Evolutionary conservation across 2,329 filamentous ascomycete species (phyloP).

Genomic region (Cercospora beticola): DNA sequence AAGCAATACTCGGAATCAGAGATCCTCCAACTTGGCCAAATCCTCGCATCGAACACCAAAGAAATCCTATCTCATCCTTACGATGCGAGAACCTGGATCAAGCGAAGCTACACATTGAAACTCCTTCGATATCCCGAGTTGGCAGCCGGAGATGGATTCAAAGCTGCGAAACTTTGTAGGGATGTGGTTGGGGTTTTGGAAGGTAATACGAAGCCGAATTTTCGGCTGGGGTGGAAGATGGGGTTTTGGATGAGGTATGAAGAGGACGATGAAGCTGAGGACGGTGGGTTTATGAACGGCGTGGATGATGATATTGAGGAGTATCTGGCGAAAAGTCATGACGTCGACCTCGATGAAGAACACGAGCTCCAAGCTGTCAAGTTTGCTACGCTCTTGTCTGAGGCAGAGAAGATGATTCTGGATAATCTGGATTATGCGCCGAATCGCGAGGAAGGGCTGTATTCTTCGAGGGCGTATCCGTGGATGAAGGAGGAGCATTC

Average conservation of each 20-base stretch:
- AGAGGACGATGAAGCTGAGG: constrained; percentile 12
- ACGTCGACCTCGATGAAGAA: constrained; percentile 9
- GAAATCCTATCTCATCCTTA: constrained; percentile 28
- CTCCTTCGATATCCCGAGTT: constrained; percentile 33
- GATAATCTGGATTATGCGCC: constrained; percentile 22
- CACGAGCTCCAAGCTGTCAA: constrained; percentile 8
- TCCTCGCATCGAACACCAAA: constrained; percentile 20
- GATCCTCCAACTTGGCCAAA: not conserved
- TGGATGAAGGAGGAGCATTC: constrained; percentile 30
- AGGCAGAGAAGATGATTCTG: constrained; percentile 18
- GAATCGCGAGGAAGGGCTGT: constrained; percentile 21
- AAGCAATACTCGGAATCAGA: constrained; percentile 2
- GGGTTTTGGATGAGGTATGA: constrained; percentile 34
- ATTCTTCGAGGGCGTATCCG: constrained; percentile 29
- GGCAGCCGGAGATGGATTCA: constrained; percentile 32
- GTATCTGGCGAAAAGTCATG: too few relatives aligned
- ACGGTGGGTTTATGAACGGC: not conserved
- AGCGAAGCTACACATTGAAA: constrained; percentile 23
- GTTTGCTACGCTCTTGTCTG: constrained; percentile 15
- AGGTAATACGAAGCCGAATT: constrained; percentile 13
- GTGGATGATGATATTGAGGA: not conserved
- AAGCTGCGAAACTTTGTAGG: constrained; percentile 27
- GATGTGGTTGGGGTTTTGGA: constrained; percentile 14
- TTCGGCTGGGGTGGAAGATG: constrained; percentile 25
- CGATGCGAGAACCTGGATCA: constrained; percentile 30